Base-by-base conservation (phyloP, 345 rosid species). In the Geranium rotundifolium region DNA sequence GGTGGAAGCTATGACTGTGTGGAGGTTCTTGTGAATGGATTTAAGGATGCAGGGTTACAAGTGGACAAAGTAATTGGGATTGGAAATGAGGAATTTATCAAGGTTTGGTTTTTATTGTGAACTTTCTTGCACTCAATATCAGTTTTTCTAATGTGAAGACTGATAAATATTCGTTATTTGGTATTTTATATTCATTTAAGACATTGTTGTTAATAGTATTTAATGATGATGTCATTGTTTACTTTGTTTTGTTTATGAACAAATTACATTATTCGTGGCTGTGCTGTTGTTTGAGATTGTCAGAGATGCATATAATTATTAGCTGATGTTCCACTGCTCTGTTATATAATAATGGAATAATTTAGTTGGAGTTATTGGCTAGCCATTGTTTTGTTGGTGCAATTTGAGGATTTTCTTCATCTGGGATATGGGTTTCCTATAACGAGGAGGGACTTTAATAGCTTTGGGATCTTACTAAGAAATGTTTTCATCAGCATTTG, bases 21-120 rank as follows among this genome's bases (percentile, higher is more conserved):
- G 69, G 88, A 92, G 63, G 76, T 80, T 75, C 84, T 92, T 69
- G 80, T 79, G 27, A 71, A 71, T 59, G 91, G 84, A 61, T 80
- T 89, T 17, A 71, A 64, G 70, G 78, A 79, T 69, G 82, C 50
- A 64, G 98, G 96, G 56, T 69, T 92, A 69, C 63, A 76, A n/a
- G 80, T 78, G 55, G 85, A 82, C 50, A 80, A 75, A 64, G 88
- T 84, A 75, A 57, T 64, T 61, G 96, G 98, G 77, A 73, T 92
- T 29, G 69, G 89, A 19, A 73, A 89, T 72, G 96, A 82, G 67
- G 96, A 82, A 67, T 92, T 89, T 77, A 74, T 89, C 61, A 85
- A 83, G 88, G 98, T 87, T 60, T 19, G 65, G 54, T 60, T 61
- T 31, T 27, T 50, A 2, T 13, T n/a, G 12, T 60, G 18, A 23